A percentile compares a stretch with the other conserved stretches of the same genome.
Evolutionary conservation across 1,139 yeast genomes (phyloP).

Genomic region (Kurtzmaniella quercitrusa): DNA sequence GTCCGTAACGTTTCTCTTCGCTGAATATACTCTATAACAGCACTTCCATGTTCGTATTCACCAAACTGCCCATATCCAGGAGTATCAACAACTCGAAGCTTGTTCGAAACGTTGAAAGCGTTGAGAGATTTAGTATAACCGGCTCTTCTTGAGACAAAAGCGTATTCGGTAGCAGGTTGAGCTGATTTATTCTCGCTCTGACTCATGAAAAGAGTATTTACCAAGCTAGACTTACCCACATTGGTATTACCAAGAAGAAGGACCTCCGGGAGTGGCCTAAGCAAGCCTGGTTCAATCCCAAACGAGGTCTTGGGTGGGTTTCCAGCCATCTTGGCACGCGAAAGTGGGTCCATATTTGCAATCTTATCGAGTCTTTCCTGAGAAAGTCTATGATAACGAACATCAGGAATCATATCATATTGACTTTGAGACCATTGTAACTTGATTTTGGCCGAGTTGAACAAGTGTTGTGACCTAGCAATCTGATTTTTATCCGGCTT

Average conservation of each 20-base stretch:
- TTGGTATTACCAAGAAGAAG: slow-evolving; percentile 76
- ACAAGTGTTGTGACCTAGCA: slow-evolving; percentile 28
- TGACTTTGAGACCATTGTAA: slow-evolving; percentile 60
- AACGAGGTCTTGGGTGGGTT: slow-evolving; percentile 20
- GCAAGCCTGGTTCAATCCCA: slow-evolving; percentile 27
- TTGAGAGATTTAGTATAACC: slow-evolving; percentile 79
- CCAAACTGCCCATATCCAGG: slow-evolving; percentile 85
- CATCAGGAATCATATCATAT: slow-evolving; percentile 57
- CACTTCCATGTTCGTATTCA: slow-evolving; percentile 59
- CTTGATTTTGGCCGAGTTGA: slow-evolving; percentile 38
- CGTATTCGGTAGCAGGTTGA: slow-evolving; percentile 25
- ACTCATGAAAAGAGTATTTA: slow-evolving; percentile 49
- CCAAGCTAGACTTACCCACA: slow-evolving; percentile 77
- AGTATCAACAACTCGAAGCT: slow-evolving; percentile 66
- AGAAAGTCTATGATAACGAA: slow-evolving; percentile 32
- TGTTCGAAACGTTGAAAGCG: slow-evolving; percentile 63
- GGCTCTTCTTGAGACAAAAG: slow-evolving; percentile 56
- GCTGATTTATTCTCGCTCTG: slow-evolving; percentile 23
- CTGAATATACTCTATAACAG: slow-evolving; percentile 58
- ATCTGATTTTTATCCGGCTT: slow-evolving; percentile 12
- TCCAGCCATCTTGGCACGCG: slow-evolving; percentile 15
- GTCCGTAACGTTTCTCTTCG: slow-evolving; percentile 51
- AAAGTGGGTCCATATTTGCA: slow-evolving; percentile 15
- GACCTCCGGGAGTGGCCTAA: slow-evolving; percentile 57
- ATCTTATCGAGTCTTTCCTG: slow-evolving; percentile 18